A percentile compares a stretch with the other conserved stretches of the same genome.
Conservation (phyloP, 805 yeast species). For the Wickerhamiella spandovensis region DNA sequence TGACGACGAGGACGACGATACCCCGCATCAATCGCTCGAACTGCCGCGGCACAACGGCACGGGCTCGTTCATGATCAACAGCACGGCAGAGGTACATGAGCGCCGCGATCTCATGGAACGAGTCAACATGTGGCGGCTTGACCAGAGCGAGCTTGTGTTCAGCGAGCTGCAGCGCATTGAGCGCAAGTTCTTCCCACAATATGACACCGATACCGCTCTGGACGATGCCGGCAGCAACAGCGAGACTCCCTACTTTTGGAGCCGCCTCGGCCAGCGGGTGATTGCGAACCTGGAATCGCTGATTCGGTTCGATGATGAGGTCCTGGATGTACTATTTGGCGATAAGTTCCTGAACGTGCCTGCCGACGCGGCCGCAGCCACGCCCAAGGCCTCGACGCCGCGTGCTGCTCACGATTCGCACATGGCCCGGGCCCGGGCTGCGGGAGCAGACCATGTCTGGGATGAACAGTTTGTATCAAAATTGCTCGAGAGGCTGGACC, state of each 20-base stretch:
- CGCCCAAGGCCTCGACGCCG: not conserved
- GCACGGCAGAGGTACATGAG: not conserved
- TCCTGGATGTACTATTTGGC: slow-evolving; percentile 25
- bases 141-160: slow-evolving; percentile 24
- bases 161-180: slow-evolving; percentile 20
- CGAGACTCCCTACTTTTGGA: slow-evolving; percentile 6
- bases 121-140: slow-evolving; percentile 30
- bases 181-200: slow-evolving; percentile 4
- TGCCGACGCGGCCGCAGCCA: not conserved
- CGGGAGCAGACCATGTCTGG: not conserved
- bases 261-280: slow-evolving; percentile 7
- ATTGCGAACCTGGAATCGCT: slow-evolving; percentile 17
- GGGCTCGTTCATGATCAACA: slow-evolving; percentile 19
- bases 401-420: not conserved
- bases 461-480: not conserved
- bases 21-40: slow-evolving; percentile 13
- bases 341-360: slow-evolving; percentile 9
- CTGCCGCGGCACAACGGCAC: slow-evolving; percentile 26
- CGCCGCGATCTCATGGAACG: slow-evolving; percentile 24
- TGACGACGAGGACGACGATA: slow-evolving; percentile 5
- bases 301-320: slow-evolving; percentile 25
- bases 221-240: not conserved
- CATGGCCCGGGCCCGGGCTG: not conserved
- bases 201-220: not conserved
- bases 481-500: not conserved